Base-by-base conservation (phyloP, 495 filamentous ascomycete genomes). In the Aspergillus coremiiformis region DNA sequence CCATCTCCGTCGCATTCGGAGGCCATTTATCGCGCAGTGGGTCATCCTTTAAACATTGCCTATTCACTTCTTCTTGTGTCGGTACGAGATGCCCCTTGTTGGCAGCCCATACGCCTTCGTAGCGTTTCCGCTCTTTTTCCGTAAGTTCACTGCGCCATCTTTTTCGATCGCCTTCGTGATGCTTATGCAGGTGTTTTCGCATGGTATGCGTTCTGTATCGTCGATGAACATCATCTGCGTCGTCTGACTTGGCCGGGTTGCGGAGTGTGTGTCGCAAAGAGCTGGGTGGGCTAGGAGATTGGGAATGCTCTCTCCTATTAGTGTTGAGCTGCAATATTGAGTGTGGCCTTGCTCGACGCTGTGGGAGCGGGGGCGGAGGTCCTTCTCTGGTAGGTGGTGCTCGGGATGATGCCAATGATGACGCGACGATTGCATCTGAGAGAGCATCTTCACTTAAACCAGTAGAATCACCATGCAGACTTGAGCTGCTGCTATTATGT, bases 31-130 rank as follows among this genome's bases (percentile, higher is more conserved):
- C 35, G 0, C 51, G 30, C 2, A 52, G 42, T 5, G 17, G 24
- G 19, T 53, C 47, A 12, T 48, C 22, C 5, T 6, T 2, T 2
- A 47, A 19, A n/a, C 15, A 17, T 19, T 49, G 51, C 23, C 24
- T 26, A 30, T 35, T 43, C 24, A 59, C 27, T 24, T 48, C 35
- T 47, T 24, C 41, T 44, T 55, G 44, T 4, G 54, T 47, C 33
- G 63, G 56, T 44, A 81, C 66, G 22, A 78, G 67, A n/a, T 91
- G 49, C 0, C 90, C 92, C 52, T 81, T 81, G 60, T 98, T 97
- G 15, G 89, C 90, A 21, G 94, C 93, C 90, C 90, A 98, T 3
- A 98, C 84, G 4, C 90, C 94, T 69, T 97, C 93, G 60, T 97
- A 97, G n/a, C 92, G 76, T 59, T 87, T 89, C 32, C 90, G 78